Base-by-base conservation (phyloP, 148 eudicot species). In the Talinum fruticosum region DNA sequence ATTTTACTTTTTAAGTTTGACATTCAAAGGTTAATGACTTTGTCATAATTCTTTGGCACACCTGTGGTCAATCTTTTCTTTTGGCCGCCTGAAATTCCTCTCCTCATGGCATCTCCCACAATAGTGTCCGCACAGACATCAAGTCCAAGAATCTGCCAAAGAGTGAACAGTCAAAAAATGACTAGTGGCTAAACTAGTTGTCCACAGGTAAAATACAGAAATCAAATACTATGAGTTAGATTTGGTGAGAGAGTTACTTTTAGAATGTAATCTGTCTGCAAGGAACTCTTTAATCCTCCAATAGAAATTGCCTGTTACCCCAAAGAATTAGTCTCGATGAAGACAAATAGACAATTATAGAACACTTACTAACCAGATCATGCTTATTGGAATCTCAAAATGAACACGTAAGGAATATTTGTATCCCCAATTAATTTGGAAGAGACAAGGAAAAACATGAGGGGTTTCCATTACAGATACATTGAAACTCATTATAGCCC, bases 1-100 rank as follows among this genome's bases (percentile, higher is more conserved):
- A n/a, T 66, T 45, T 72, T 59, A 15, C 13, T 49, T n/a, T n/a
- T n/a, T n/a, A 61, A 44, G 35, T 26, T 26, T 16, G 10, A 65
- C 26, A 4, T 18, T 35, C 19, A 4, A 65, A 47, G 8, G 62
- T 29, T 41, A 35, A 38, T 19, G 34, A 37, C 47, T 33, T 68
- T 29, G 47, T 15, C 35, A 28, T 37, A 24, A 45, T 23, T 32
- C 21, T 21, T 15, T 67, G 16, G 57, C 35, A 70, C 74, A 91
- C 98, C 98, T 84, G 90, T 86, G 38, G 97, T 91, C 74, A 93
- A 80, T 83, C 94, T 87, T 77, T 91, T 93, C 87, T 91, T 93
- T 79, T 93, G 91, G 72, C 97, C 97, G 70, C 97, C 97, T 23
- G 96, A 92, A 61, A 94, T 84, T 49, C 98, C 97, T 89, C 91